Evolutionary conservation across 129 eudicot species (phyloP).

Genomic region (Logfia minima): DNA sequence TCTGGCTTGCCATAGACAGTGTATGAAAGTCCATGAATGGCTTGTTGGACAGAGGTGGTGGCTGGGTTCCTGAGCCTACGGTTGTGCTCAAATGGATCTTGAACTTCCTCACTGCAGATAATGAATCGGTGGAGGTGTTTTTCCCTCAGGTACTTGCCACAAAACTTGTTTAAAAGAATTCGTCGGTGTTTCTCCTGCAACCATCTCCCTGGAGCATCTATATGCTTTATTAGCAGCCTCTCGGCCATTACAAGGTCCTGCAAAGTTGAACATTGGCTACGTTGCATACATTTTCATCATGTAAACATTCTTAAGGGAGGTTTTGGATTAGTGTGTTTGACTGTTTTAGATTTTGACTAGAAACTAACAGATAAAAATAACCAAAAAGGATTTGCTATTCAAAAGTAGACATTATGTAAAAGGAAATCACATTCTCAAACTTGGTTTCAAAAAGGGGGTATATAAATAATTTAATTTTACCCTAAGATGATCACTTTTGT

Average conservation of each 20-base stretch:
- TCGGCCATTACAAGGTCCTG: conserved; percentile 99
- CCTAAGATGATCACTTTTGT: not conserved
- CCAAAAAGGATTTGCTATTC: too few species aligned
- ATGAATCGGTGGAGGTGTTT: conserved; percentile 87
- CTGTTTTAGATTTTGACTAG: too few species aligned
- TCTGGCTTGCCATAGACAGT: conserved; percentile 92
- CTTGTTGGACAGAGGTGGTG: conserved; percentile 90
- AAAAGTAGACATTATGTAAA: not conserved
- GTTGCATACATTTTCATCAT: not conserved
- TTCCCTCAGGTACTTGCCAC: conserved; percentile 87
- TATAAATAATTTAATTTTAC: too few species aligned
- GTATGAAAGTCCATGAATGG: conserved; percentile 90
- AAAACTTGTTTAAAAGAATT: conserved; percentile 86
- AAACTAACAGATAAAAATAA: too few species aligned
- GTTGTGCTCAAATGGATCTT: conserved; percentile 88
- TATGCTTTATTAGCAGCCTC: conserved; percentile 93
- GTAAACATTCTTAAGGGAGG: not conserved
- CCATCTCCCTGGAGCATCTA: conserved; percentile 98
- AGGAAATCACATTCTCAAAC: not conserved
- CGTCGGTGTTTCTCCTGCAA: conserved; percentile 79
- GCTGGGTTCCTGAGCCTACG: conserved; percentile 95
- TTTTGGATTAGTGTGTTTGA: not conserved
- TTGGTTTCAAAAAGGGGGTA: not conserved
- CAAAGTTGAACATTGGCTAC: conserved; percentile 8
- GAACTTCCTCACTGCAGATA: conserved; percentile 78